Percentiles rank a stretch among this genome's conserved stretches.
phyloP scores from a whole-genome alignment of 1,284 basidiomycete species.

The Amylostereum chailletii region DNA sequence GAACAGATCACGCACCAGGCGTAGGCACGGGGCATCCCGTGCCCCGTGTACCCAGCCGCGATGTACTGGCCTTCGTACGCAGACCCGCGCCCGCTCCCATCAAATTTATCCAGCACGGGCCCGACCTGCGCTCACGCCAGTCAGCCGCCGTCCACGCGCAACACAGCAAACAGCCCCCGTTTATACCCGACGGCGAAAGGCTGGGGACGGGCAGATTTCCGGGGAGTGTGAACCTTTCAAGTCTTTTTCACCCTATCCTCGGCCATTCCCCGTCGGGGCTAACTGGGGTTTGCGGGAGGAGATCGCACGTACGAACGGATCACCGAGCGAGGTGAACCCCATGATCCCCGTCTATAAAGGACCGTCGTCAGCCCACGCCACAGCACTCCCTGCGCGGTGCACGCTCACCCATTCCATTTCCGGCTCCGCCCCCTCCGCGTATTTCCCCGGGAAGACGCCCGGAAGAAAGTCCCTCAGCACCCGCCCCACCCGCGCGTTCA shows the following conservation, averaged over 20 bases:
- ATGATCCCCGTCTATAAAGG: constrained; percentile 67
- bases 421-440: constrained; percentile 33
- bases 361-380: no score
- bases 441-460: constrained; percentile 45
- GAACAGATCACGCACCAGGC: constrained; percentile 41
- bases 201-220: no score
- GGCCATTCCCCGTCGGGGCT: no score
- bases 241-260: no score
- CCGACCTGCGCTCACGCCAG: constrained; percentile 45
- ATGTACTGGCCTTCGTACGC: constrained; percentile 57
- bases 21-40: constrained; percentile 76
- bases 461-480: constrained; percentile 53
- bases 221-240: no score
- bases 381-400: background rate
- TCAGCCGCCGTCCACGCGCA: background rate
- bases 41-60: constrained; percentile 68
- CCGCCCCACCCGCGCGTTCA: constrained; percentile 39
- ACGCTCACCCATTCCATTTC: constrained; percentile 69
- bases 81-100: constrained; percentile 8
- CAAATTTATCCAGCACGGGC: constrained; percentile 34
- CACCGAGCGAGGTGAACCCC: constrained; percentile 57
- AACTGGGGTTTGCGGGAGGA: background rate
- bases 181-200: no score
- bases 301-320: constrained; percentile 55
- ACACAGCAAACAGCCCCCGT: no score